phyloP scores from a whole-genome alignment of 2,329 filamentous ascomycete species.

The Botrytis galanthina region DNA sequence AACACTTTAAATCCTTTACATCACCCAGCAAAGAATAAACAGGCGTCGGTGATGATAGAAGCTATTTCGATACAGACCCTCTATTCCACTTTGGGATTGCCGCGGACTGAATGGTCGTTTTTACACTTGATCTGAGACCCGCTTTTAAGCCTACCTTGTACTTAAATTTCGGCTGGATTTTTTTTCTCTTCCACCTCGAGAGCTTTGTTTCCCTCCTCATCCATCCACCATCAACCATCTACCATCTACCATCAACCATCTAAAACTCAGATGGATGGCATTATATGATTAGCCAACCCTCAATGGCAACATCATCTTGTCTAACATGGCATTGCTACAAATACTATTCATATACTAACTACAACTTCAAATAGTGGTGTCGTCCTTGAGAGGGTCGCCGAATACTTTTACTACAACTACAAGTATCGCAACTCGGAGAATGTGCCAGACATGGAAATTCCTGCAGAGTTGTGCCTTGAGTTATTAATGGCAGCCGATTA shows the following conservation, averaged over 20 bases:
- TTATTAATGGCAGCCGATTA: slow-evolving; percentile 76
- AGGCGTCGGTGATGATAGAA: slow-evolving; percentile 38
- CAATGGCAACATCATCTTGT: not conserved
- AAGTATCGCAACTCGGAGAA: slow-evolving; percentile 67
- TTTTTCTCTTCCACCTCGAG: not conserved
- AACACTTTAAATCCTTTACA: not conserved
- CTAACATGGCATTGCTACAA: slow-evolving; percentile 13
- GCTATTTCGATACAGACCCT: slow-evolving; percentile 38
- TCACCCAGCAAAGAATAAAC: not conserved
- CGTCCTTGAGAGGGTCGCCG: slow-evolving; percentile 75
- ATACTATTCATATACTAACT: slow-evolving; percentile 5
- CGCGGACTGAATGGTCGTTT: slow-evolving; percentile 40
- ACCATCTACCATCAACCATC: not conserved
- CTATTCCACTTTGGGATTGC: slow-evolving; percentile 28
- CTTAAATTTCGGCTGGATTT: not conserved
- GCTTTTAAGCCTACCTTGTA: slow-evolving; percentile 20
- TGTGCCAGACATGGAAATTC: slow-evolving; percentile 78
- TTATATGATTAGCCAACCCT: not conserved
- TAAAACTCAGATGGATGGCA: not conserved
- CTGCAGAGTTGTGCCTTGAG: slow-evolving; percentile 74
- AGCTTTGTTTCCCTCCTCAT: not conserved
- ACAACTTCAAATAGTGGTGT: slow-evolving; percentile 52
- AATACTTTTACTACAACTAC: slow-evolving; percentile 83
- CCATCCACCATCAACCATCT: not conserved
- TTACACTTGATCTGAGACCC: slow-evolving; percentile 65